Conservation (phyloP, 441 rosid genomes). For the Corymbia citriodora region DNA sequence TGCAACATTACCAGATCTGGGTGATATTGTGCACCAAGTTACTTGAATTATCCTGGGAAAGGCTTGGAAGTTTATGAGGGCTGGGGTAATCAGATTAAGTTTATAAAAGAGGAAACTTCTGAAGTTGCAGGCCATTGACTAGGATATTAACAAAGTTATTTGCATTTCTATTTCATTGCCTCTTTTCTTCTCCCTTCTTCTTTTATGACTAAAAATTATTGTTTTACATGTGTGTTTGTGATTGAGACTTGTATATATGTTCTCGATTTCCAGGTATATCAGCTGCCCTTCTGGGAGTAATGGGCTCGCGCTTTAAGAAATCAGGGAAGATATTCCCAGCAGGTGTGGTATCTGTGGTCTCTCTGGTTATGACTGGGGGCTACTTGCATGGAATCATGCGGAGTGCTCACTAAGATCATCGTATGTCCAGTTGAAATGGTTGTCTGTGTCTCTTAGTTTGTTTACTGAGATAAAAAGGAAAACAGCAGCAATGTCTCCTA, state of each 20-base stretch:
- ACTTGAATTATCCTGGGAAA: background rate
- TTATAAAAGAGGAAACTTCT: background rate
- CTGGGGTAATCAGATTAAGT: background rate
- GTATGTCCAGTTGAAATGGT: background rate
- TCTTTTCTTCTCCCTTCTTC: background rate
- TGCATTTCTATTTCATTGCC: background rate
- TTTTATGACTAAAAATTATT: background rate
- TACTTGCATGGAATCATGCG: conserved; percentile 77
- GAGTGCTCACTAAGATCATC: conserved; percentile 29
- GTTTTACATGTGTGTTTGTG: background rate
- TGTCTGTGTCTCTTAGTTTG: background rate
- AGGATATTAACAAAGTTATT: background rate
- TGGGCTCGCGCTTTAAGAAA: conserved; percentile 77
- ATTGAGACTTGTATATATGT: background rate
- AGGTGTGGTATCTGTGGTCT: conserved; percentile 74
- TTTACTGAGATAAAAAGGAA: background rate
- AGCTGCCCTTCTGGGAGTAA: conserved; percentile 63
- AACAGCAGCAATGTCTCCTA: background rate
- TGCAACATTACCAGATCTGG: background rate
- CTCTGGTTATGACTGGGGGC: conserved; percentile 79
- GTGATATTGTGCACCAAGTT: background rate
- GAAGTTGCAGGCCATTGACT: background rate
- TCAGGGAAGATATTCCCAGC: conserved; percentile 81
- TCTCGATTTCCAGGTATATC: conserved; percentile 51
- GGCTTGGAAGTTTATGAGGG: background rate